Percentiles rank a stretch among this genome's conserved stretches.
Evolutionary conservation across 257 asterid species (phyloP).

Genomic region (Thymus quinquecostatus): DNA sequence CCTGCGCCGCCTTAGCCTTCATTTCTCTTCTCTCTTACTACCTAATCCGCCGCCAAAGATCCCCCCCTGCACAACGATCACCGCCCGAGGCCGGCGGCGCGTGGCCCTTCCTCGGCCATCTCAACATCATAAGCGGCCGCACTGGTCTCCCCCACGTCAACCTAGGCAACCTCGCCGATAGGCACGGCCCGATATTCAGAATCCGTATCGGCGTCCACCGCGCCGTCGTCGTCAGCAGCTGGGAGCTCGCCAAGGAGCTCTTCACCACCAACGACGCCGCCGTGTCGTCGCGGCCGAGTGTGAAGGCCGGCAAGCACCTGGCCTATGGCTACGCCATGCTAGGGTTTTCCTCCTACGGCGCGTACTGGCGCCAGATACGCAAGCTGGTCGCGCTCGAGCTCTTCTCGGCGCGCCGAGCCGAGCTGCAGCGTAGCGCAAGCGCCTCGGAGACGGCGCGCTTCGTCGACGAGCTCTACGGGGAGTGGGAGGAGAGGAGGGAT

Average conservation of each 20-base stretch:
- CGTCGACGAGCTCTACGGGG: neutral
- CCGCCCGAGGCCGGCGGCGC: constrained; percentile 32
- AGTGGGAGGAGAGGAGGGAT: neutral
- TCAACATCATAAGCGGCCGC: constrained; percentile 17
- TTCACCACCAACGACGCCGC: constrained; percentile 30
- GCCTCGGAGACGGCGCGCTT: neutral
- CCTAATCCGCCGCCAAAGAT: neutral
- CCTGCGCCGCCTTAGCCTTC: neutral
- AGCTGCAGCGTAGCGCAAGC: constrained; percentile 11
- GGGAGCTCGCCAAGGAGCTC: neutral
- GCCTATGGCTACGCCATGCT: constrained; percentile 16
- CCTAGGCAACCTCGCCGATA: constrained; percentile 4
- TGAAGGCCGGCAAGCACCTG: constrained; percentile 2
- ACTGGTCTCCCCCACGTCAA: constrained; percentile 5
- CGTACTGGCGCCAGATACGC: constrained; percentile 31
- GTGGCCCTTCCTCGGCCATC: constrained; percentile 21
- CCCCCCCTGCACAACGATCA: neutral
- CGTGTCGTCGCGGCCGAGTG: constrained; percentile 5
- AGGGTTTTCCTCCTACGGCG: constrained; percentile 13
- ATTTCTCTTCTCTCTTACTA: neutral
- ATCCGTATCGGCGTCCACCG: constrained; percentile 25
- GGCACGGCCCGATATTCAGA: neutral
- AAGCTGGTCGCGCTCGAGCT: constrained; percentile 17
- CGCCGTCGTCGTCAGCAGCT: constrained; percentile 26
- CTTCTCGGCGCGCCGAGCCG: constrained; percentile 9